phyloP scores from a whole-genome alignment of 2,329 filamentous ascomycete species.

The Colletotrichum filicis region DNA sequence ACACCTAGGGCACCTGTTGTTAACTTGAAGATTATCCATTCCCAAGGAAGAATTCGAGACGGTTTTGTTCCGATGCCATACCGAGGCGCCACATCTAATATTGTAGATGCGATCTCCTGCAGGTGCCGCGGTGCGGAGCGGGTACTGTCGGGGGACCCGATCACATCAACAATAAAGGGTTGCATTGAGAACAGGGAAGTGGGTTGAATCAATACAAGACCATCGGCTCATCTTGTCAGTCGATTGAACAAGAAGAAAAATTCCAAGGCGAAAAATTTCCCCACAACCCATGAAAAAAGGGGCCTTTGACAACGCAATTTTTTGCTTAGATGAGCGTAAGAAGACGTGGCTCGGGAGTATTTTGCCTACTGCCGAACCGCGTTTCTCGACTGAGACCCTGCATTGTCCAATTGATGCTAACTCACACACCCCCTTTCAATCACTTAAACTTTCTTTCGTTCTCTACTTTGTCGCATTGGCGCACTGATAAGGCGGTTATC shows the following conservation, averaged over 20 bases:
- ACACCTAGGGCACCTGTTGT: no score
- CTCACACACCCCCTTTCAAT: not conserved
- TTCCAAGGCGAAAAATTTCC: not conserved
- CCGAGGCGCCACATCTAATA: not conserved
- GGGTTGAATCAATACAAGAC: not conserved
- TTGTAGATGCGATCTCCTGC: conserved; percentile 9
- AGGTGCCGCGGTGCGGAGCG: conserved; percentile 7
- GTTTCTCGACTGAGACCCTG: conserved; percentile 12
- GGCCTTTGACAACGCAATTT: conserved; percentile 22
- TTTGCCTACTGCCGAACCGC: conserved; percentile 19
- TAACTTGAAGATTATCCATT: no score
- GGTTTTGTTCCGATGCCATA: not conserved
- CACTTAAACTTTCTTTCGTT: not conserved
- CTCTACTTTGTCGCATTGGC: not conserved
- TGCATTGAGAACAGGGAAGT: conserved; percentile 22
- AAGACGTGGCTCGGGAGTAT: conserved; percentile 8
- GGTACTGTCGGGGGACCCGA: conserved; percentile 20
- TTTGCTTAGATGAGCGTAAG: conserved; percentile 26
- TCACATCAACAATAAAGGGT: conserved; percentile 7
- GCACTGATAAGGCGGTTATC: conserved; percentile 2
- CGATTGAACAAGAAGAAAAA: not conserved
- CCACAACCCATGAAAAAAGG: conserved; percentile 14
- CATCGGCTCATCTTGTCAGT: conserved; percentile 26
- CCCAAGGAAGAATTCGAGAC: no score
- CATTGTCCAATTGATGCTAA: conserved; percentile 11